Evolutionary conservation across 305 asterid genomes (phyloP).

Genomic region (Rubia balearica): DNA sequence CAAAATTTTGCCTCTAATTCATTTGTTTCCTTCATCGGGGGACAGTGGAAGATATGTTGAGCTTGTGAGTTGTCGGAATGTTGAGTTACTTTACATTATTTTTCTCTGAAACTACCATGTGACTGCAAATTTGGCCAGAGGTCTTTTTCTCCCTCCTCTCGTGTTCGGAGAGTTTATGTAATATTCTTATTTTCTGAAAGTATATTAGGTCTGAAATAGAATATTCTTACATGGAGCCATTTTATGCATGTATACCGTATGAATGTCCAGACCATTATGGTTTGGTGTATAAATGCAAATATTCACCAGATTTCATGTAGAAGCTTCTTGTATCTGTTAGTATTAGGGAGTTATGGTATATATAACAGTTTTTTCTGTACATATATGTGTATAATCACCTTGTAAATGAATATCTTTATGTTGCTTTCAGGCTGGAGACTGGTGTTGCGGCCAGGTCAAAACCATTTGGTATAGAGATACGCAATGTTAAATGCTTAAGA

Average conservation of each 20-base stretch:
- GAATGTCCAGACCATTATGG: background rate
- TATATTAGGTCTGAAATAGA: background rate
- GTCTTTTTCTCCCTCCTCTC: background rate
- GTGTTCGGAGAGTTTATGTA: background rate
- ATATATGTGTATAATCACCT: background rate
- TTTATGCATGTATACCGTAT: background rate
- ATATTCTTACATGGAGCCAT: background rate
- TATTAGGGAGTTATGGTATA: background rate
- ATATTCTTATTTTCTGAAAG: background rate
- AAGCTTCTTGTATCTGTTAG: background rate
- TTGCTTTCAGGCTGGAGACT: slow-evolving; percentile 68
- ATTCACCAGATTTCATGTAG: background rate
- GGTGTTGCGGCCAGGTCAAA: slow-evolving; percentile 81
- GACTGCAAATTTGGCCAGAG: background rate
- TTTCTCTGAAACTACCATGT: background rate
- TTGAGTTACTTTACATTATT: background rate
- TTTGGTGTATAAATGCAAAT: background rate
- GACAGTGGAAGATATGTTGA: background rate
- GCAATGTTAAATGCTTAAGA: slow-evolving; percentile 93
- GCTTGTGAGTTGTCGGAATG: background rate
- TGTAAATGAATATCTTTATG: background rate
- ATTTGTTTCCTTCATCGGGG: background rate
- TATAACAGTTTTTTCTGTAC: background rate
- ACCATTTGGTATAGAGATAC: slow-evolving; percentile 95
- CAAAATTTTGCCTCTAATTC: background rate